Conservation (phyloP, 75 land plant species). For the Cupressus sempervirens region DNA sequence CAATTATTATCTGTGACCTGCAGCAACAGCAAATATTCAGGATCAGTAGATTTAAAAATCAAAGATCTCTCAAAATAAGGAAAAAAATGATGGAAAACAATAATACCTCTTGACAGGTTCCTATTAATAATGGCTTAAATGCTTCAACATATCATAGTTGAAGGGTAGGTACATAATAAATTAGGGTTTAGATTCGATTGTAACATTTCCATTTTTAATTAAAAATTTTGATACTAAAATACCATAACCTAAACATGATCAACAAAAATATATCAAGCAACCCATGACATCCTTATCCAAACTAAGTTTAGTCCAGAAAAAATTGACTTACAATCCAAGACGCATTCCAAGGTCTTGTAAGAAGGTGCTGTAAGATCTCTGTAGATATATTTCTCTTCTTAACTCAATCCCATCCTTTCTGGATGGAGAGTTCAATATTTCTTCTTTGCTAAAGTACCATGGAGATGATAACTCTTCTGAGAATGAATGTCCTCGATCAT, state of each 20-base stretch:
- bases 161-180: no score
- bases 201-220: no score
- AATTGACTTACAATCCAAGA: conserved; percentile 17
- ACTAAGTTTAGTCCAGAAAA: not conserved
- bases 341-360: conserved; percentile 29
- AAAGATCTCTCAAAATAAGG: not conserved
- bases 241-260: no score
- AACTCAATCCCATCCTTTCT: conserved; percentile 30
- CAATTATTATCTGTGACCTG: conserved; percentile 43
- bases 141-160: no score
- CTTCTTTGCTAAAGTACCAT: conserved; percentile 13
- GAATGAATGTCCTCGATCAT: not conserved
- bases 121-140: not conserved
- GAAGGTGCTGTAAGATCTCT: conserved; percentile 21
- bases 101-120: not conserved
- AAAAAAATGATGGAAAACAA: not conserved
- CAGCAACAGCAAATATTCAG: not conserved
- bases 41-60: not conserved
- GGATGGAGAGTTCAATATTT: conserved; percentile 24
- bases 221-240: no score
- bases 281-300: not conserved
- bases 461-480: not conserved
- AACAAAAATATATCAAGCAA: not conserved
- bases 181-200: no score
- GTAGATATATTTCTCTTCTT: conserved; percentile 8